phyloP scores from a whole-genome alignment of 305 asterid genomes.

The Vinca major region DNA sequence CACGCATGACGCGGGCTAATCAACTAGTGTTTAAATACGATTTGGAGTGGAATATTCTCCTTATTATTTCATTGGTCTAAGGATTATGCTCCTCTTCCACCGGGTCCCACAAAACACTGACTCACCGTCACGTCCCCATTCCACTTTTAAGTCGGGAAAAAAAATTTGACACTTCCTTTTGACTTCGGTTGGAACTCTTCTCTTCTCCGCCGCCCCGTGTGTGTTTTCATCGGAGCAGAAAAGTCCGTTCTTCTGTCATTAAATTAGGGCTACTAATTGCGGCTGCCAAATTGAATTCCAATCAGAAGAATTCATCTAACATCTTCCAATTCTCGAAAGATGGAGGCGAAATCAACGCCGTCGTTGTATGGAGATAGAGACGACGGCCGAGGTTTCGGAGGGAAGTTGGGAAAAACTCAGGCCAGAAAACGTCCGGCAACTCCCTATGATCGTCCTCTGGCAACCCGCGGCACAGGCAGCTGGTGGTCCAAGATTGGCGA shows the following conservation, averaged over 20 bases:
- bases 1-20: too few relatives aligned
- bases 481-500: conserved; percentile 40
- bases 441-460: conserved; percentile 38
- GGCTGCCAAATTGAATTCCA: background rate
- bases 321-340: too few relatives aligned
- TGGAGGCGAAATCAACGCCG: conserved; percentile 22
- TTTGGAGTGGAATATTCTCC: too few relatives aligned
- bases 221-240: background rate
- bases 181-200: background rate
- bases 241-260: background rate
- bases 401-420: conserved; percentile 26
- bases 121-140: background rate
- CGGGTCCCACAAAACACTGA: background rate
- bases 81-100: background rate
- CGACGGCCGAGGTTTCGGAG: conserved; percentile 37
- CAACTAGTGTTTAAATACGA: too few relatives aligned
- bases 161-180: background rate
- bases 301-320: background rate
- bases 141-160: too few relatives aligned
- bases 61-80: too few relatives aligned
- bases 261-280: conserved; percentile 6
- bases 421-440: conserved; percentile 24
- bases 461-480: conserved; percentile 9
- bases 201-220: background rate
- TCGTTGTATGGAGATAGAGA: conserved; percentile 15